A percentile compares a stretch with the other conserved stretches of the same genome.
Evolutionary conservation across 83 land plant species (phyloP).

Genomic region (Picea engelmannii): DNA sequence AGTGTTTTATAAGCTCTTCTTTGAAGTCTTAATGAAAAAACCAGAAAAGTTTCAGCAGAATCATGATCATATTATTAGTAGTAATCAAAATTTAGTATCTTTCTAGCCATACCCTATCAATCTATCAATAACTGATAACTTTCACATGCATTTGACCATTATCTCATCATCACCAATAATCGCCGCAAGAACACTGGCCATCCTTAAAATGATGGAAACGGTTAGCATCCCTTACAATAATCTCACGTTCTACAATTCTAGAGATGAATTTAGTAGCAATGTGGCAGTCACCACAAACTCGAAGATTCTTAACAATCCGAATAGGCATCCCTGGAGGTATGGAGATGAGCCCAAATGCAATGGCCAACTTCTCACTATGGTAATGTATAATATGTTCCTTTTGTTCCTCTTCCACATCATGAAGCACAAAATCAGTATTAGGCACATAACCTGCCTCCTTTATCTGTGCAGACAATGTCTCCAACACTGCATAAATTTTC

Average conservation of each 20-base stretch:
- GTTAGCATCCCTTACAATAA: constrained; percentile 9
- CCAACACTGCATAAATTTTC: neutral
- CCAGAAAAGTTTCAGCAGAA: no score
- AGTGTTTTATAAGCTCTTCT: no score
- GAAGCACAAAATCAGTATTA: neutral
- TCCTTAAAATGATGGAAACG: constrained; percentile 15
- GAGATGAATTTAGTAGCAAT: neutral
- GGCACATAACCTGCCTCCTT: constrained; percentile 6
- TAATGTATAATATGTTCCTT: neutral
- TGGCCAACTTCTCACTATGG: constrained; percentile 10
- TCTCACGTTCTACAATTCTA: neutral
- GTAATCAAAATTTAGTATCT: no score
- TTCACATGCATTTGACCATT: no score
- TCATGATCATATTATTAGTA: no score
- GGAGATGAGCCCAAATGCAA: neutral
- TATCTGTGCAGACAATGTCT: neutral
- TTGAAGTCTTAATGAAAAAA: no score
- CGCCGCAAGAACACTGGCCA: neutral
- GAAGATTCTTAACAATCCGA: neutral
- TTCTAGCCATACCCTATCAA: no score
- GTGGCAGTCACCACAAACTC: constrained; percentile 10
- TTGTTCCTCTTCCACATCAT: constrained; percentile 4
- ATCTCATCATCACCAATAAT: constrained; percentile 10
- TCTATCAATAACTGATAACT: no score
- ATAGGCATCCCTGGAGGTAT: neutral